These are phyloP conservation scores for Kwoniella sp. DNA, from an alignment of 768 basidiomycete genomes.

Conservation along the genomic window DNA sequence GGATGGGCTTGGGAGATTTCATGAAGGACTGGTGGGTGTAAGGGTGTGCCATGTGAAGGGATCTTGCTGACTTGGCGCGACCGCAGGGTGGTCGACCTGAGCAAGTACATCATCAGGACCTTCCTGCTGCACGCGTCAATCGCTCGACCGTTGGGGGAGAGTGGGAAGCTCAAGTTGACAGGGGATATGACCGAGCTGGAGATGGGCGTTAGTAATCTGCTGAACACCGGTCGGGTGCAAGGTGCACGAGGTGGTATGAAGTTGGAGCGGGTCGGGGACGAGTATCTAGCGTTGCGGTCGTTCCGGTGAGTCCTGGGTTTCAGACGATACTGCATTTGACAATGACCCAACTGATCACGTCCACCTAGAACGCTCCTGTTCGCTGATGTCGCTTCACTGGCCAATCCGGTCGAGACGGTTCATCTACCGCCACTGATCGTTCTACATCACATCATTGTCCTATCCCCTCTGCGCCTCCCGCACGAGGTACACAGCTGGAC, in stretches of 20 bases:
- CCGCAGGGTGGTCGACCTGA: conserved; percentile 53
- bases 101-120: conserved; percentile 71
- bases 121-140: conserved; percentile 95
- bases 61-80: background rate
- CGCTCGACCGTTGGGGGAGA: conserved; percentile 81
- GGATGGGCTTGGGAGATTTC: conserved; percentile 68
- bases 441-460: conserved; percentile 80
- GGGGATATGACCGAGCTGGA: conserved; percentile 96
- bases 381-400: conserved; percentile 69
- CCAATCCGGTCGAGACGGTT: conserved; percentile 62
- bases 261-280: conserved; percentile 74
- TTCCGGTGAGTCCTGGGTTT: conserved; percentile 65
- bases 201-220: conserved; percentile 79
- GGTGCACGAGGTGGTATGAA: conserved; percentile 60
- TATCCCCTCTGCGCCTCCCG: conserved; percentile 69
- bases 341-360: background rate
- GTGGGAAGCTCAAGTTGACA: conserved; percentile 87
- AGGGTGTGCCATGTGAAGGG: background rate
- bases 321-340: background rate
- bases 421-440: conserved; percentile 84
- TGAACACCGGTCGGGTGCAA: conserved; percentile 52
- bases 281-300: conserved; percentile 77
- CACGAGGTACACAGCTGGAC: conserved; percentile 90
- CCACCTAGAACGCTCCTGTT: conserved; percentile 73
- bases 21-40: conserved; percentile 65